Evolutionary conservation across 2,329 filamentous ascomycete species (phyloP).

Genomic region (Talaromyces funiculosus): DNA sequence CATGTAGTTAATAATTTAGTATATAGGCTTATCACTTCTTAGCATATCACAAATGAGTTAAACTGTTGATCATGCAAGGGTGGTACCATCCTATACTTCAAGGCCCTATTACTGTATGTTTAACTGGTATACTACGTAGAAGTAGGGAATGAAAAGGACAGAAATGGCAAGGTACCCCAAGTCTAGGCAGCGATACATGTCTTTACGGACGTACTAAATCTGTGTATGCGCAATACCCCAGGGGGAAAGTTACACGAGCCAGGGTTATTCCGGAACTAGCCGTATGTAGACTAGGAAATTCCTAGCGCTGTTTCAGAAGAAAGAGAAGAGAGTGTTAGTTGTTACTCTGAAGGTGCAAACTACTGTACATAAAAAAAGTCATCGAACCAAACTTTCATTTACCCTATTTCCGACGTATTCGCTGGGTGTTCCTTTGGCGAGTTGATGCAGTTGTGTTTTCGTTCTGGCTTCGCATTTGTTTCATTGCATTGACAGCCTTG

Average conservation of each 20-base stretch:
- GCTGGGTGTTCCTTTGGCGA: neutral
- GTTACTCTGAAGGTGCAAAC: slow-evolving; percentile 4
- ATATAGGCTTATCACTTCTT: no score
- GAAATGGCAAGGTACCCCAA: no score
- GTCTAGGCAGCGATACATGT: neutral
- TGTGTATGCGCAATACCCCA: neutral
- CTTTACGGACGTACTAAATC: neutral
- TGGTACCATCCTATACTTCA: no score
- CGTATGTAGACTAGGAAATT: neutral
- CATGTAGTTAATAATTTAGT: no score
- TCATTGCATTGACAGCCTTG: neutral
- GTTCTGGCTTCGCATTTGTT: neutral
- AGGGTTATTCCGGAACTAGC: slow-evolving; percentile 6
- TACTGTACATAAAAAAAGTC: neutral
- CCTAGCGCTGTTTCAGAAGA: neutral
- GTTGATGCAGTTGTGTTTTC: neutral
- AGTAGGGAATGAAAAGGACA: no score
- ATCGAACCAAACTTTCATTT: neutral
- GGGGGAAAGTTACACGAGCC: slow-evolving; percentile 1
- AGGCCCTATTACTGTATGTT: no score
- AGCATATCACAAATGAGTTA: no score
- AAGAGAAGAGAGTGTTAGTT: slow-evolving; percentile 1
- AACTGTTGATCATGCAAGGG: no score
- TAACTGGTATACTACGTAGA: no score
- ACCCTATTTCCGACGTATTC: neutral